These are phyloP conservation scores for Colletotrichum orbiculare DNA, from an alignment of 2,329 filamentous ascomycete genomes.

Conservation along the genomic window DNA sequence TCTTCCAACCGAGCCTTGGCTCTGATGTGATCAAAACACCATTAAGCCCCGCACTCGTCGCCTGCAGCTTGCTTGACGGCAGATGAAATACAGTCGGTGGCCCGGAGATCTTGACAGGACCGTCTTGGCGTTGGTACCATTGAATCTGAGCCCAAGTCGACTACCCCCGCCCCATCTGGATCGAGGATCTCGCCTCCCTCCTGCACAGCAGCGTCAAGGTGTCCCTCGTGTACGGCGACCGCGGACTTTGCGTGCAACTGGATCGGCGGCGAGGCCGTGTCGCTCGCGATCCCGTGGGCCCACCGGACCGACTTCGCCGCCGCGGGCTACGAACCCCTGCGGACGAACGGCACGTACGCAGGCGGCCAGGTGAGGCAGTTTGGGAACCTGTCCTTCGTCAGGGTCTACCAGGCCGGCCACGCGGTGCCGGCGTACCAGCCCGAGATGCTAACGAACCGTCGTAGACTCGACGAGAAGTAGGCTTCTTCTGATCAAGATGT, in stretches of 20 bases:
- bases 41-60: slow-evolving; percentile 16
- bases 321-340: too few species aligned
- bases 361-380: too few species aligned
- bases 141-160: slow-evolving; percentile 24
- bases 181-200: slow-evolving; percentile 56
- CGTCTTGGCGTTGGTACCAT: slow-evolving; percentile 19
- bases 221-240: slow-evolving; percentile 64
- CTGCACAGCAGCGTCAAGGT: slow-evolving; percentile 67
- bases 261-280: slow-evolving; percentile 59
- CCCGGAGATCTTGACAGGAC: slow-evolving; percentile 12
- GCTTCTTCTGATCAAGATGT: neutral
- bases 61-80: neutral
- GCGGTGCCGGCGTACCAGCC: too few species aligned
- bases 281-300: slow-evolving; percentile 53
- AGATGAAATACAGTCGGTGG: neutral
- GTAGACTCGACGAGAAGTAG: slow-evolving; percentile 3
- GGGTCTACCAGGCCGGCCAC: too few species aligned
- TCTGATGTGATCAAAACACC: neutral
- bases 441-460: too few species aligned
- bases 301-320: slow-evolving; percentile 39
- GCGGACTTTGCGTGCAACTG: slow-evolving; percentile 69
- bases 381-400: too few species aligned
- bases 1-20: slow-evolving; percentile 20
- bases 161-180: slow-evolving; percentile 45
- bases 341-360: too few species aligned